These are phyloP conservation scores for Penicillium sp. DNA, from an alignment of 2,329 filamentous ascomycete genomes.

Conservation along the genomic window DNA sequence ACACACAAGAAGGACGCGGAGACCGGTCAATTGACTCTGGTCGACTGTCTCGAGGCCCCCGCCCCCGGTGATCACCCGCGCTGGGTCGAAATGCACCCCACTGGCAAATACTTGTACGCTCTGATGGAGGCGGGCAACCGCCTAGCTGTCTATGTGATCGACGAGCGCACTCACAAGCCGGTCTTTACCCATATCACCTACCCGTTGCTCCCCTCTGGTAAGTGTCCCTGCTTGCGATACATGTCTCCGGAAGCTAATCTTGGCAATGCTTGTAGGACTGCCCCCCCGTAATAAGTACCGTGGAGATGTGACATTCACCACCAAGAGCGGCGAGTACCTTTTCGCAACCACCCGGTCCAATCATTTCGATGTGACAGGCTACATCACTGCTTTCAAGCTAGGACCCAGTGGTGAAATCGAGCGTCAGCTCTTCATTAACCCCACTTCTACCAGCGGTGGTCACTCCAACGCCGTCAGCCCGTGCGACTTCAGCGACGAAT, in stretches of 20 bases:
- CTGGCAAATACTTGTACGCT: slow-evolving; percentile 75
- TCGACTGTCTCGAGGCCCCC: slow-evolving; percentile 72
- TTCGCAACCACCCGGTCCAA: slow-evolving; percentile 84
- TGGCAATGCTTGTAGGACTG: slow-evolving; percentile 22
- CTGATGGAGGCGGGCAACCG: slow-evolving; percentile 89
- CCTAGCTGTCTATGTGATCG: slow-evolving; percentile 77
- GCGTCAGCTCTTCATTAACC: slow-evolving; percentile 74
- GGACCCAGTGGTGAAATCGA: slow-evolving; percentile 68
- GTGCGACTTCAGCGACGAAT: slow-evolving; percentile 81
- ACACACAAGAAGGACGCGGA: slow-evolving; percentile 68
- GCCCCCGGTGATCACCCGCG: slow-evolving; percentile 72
- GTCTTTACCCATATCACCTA: slow-evolving; percentile 74
- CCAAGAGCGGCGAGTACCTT: slow-evolving; percentile 67
- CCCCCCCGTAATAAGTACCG: slow-evolving; percentile 63
- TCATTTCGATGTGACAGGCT: slow-evolving; percentile 71
- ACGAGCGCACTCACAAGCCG: slow-evolving; percentile 69
- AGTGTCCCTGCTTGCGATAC: slow-evolving; percentile 27
- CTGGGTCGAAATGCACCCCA: slow-evolving; percentile 82
- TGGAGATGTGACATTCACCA: slow-evolving; percentile 77
- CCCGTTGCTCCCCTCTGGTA: slow-evolving; percentile 76
- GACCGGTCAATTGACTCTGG: slow-evolving; percentile 62
- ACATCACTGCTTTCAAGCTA: slow-evolving; percentile 77
- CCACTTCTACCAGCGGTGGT: slow-evolving; percentile 81
- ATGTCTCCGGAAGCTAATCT: background rate
- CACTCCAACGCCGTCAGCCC: slow-evolving; percentile 87